Evolutionary conservation across 768 basidiomycete species (phyloP), one percentile per base, ranked within the genome.

Genomic region (Collybia sordida): DNA sequence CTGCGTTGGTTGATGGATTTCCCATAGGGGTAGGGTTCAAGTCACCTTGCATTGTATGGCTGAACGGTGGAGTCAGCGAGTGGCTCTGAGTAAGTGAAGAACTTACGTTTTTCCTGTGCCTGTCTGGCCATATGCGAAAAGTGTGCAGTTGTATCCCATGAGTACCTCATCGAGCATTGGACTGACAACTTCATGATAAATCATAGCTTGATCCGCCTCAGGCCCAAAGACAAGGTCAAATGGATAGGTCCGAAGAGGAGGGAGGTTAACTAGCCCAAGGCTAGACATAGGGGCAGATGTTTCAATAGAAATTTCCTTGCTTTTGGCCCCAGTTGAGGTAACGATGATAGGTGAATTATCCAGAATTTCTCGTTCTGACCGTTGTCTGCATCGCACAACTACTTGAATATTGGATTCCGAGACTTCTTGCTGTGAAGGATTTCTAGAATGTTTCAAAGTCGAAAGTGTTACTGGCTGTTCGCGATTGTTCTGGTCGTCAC

Each of bases 81-180:
- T 42, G 15, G 15, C 41, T 17, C 44, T 36, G n/a, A 22, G 40
- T 24, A 44, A 42, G n/a, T 38, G 7, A 27, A 28, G 14, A 3
- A 74, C 91, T 59, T 65, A 97, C 93, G 97, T 98, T 73, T 99
- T 99, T 18, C 97, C 97, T 0, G 97, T 98, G 0, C 97, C 97
- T 0, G 97, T 98, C 67, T 98, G 97, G 1, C 97, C 97, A 64
- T 99, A 99, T 3, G 95, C 95, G 69, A 98, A 98, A 18, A 99
- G 74, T 0, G 93, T 96, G 64, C 96, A 98, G 63, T 98, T 98
- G 74, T 97, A 99, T 4, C 97, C 97, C 66, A 81, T 75, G 34
- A 98, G 70, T n/a, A 98, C 95, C 64, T 99, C 91, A 41, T 92
- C 85, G 44, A 99, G 74, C 80, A 98, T 90, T 0, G 93, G 93